A percentile compares a stretch with the other conserved stretches of the same genome.
These are phyloP conservation scores for Penicillium paradoxum DNA, from an alignment of 495 filamentous ascomycete genomes.

Conservation along the genomic window DNA sequence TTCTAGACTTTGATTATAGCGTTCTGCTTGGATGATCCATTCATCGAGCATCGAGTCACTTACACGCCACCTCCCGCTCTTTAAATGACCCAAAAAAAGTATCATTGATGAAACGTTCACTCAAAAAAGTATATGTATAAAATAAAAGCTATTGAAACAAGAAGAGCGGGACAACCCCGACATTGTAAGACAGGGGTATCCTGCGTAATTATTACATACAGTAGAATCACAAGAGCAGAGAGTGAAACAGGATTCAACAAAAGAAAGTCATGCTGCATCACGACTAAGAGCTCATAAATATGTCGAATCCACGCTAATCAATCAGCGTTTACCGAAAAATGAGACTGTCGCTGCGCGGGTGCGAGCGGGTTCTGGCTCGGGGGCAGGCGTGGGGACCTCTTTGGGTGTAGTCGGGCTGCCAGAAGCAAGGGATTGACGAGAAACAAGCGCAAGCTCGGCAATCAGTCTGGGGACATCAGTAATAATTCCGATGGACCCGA, in stretches of 20 bases:
- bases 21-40: not conserved
- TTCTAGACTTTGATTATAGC: not conserved
- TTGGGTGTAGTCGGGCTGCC: conserved; percentile 33
- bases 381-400: conserved; percentile 16
- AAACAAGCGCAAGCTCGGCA: conserved; percentile 39
- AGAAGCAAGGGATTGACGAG: conserved; percentile 31
- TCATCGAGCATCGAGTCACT: not conserved
- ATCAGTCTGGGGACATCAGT: conserved; percentile 29
- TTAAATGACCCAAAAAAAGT: too few species aligned
- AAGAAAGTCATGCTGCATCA: conserved; percentile 18
- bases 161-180: conserved; percentile 4
- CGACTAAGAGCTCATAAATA: not conserved
- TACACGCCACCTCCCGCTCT: too few species aligned
- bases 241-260: conserved; percentile 23
- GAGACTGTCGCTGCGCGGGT: conserved; percentile 9
- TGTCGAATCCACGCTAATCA: not conserved
- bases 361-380: conserved; percentile 20
- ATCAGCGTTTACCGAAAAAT: conserved; percentile 8
- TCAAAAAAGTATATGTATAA: not conserved
- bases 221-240: conserved; percentile 27
- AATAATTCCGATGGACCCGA: not conserved
- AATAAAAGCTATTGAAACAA: conserved; percentile 9
- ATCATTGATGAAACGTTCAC: too few species aligned
- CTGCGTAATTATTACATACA: conserved; percentile 42
- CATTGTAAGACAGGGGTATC: conserved; percentile 32